A percentile compares a stretch with the other conserved stretches of the same genome.
Conservation (phyloP, 23 red algal species). For the Agarophyton chilense region DNA sequence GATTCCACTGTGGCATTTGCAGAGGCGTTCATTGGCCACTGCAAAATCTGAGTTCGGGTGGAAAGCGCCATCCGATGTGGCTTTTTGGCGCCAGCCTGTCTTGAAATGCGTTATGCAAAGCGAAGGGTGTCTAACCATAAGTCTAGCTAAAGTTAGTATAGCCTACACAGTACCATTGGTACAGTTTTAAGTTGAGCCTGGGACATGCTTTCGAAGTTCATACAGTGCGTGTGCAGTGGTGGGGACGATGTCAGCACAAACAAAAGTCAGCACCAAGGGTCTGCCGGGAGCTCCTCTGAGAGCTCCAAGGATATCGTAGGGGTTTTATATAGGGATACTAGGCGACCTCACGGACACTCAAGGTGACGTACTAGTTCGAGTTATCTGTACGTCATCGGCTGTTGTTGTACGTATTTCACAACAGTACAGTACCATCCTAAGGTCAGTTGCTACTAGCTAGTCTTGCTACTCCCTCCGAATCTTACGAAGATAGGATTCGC, state of each 20-base stretch:
- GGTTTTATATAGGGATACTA: neutral
- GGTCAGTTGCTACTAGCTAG: too few relatives aligned
- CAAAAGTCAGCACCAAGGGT: too few relatives aligned
- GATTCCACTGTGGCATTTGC: slow-evolving; percentile 10
- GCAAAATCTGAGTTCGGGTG: neutral
- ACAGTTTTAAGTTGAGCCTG: too few relatives aligned
- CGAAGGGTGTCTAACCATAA: too few relatives aligned
- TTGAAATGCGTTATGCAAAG: too few relatives aligned
- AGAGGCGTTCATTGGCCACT: neutral
- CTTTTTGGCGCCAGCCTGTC: neutral
- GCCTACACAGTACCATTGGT: too few relatives aligned
- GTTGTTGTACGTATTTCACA: too few relatives aligned
- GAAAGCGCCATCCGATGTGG: neutral
- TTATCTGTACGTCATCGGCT: neutral
- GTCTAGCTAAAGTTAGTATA: too few relatives aligned
- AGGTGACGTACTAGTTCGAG: neutral
- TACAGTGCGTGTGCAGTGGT: neutral
- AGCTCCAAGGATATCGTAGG: too few relatives aligned
- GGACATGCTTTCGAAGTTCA: neutral
- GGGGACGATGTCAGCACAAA: neutral
- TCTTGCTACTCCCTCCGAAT: neutral
- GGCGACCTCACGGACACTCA: neutral
- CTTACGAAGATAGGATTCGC: neutral
- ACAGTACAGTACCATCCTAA: too few relatives aligned
- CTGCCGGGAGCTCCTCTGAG: too few relatives aligned